Evolutionary conservation across 2,329 filamentous ascomycete genomes (phyloP), one percentile per base, ranked within the genome.

Genomic region (Fusarium sp.): DNA sequence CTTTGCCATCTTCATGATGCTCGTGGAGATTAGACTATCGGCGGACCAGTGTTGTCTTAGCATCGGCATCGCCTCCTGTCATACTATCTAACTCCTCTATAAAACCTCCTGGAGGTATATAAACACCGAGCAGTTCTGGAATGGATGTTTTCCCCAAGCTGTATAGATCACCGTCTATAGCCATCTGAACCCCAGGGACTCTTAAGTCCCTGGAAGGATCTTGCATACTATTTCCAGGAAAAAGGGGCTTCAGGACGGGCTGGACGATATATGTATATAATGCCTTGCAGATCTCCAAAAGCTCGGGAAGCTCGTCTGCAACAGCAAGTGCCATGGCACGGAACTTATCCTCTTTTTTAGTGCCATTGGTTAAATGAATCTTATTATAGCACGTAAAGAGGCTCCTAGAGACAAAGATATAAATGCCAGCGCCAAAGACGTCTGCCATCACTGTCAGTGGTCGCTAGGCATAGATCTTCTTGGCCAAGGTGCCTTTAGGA

Each of bases 391-490:
- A 46, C 28, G n/a, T 46, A 46, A 46, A 46, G 43, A 46, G 43
- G 43, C 43, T 31, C 43, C 43, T 46, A 11, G 28, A 33, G 43
- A 46, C n/a, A 46, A 46, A 46, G 43, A 46, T 8, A 31, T 46
- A 46, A 31, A 46, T 46, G 13, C 43, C 26, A 55, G 44, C 26
- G 43, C 43, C 26, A 55, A 55, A 55, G 52, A 46, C 16, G 12
- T 55, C 41, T 46, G 29, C 41, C 16, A 55, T 55, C 16, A 55
- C 29, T 44, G 18, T 46, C 3, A 55, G 41, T 29, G 23, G 41
- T 38, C 52, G 52, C 52, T 11, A 54, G 49, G 50, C 21, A 54
- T 50, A 50, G 47, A 50, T 50, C 33, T 50, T 50, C 47, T 50
- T 50, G 6, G 35, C 33, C 23, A 50, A 50, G 47, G 47, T 50